A percentile compares a stretch with the other conserved stretches of the same genome.
phyloP scores from a whole-genome alignment of 176 grass and related monocot genomes.

The Echinochloa phyllopogon region DNA sequence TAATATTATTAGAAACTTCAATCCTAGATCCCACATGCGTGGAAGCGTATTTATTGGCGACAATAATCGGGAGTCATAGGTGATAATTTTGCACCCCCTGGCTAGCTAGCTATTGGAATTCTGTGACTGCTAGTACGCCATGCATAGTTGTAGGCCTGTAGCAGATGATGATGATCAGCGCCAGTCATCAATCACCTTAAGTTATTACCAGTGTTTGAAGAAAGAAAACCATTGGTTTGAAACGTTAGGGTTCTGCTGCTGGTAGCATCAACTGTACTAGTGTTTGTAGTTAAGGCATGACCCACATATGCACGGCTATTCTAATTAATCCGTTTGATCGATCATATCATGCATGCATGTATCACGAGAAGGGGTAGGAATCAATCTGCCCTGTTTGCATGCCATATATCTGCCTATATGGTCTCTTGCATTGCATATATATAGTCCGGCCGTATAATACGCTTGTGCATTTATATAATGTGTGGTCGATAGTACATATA shows the following conservation, averaged over 20 bases:
- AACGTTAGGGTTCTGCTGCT: neutral
- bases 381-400: neutral
- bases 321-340: neutral
- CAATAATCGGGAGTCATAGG: neutral
- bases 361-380: neutral
- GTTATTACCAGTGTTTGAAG: neutral
- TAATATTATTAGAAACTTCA: neutral
- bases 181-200: neutral
- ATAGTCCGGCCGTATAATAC: too few relatives aligned
- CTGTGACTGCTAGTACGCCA: neutral
- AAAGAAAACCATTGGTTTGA: neutral
- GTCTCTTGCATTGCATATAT: too few relatives aligned
- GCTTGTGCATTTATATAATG: too few relatives aligned
- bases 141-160: neutral
- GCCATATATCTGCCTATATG: neutral
- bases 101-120: neutral
- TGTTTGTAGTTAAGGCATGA: neutral
- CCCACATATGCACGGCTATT: neutral
- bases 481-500: neutral
- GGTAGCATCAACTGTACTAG: neutral
- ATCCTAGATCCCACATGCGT: neutral
- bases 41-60: neutral
- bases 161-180: neutral
- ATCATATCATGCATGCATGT: neutral
- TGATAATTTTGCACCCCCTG: neutral